A percentile compares a stretch with the other conserved stretches of the same genome.
phyloP scores from a whole-genome alignment of 169 alveolate genomes.

The Plasmodium gonderi region DNA sequence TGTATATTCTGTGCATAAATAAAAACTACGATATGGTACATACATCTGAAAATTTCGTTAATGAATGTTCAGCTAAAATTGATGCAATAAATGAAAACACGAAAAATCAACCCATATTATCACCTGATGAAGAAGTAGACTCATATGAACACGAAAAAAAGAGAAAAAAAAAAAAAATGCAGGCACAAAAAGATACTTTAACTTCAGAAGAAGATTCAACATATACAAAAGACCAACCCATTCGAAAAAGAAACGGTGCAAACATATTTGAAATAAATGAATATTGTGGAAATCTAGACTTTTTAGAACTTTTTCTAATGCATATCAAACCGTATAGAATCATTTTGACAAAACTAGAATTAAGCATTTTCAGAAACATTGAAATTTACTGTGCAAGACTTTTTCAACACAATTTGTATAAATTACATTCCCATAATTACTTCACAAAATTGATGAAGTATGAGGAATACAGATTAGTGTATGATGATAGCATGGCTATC shows the following conservation, averaged over 20 bases:
- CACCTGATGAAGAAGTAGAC: too few species aligned
- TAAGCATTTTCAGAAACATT: constrained; percentile 40
- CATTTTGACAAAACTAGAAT: constrained; percentile 38
- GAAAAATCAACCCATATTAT: not conserved
- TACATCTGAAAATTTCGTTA: constrained; percentile 15
- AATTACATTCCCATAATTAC: not conserved
- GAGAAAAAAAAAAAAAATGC: too few species aligned
- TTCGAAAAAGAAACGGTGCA: not conserved
- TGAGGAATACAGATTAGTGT: constrained; percentile 42
- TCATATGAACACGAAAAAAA: not conserved
- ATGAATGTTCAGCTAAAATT: constrained; percentile 27
- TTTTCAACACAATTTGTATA: constrained; percentile 20
- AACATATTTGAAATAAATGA: constrained; percentile 71
- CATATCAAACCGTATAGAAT: constrained; percentile 62
- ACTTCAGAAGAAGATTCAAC: too few species aligned
- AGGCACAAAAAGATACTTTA: too few species aligned
- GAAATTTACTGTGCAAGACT: constrained; percentile 70
- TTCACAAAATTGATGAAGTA: constrained; percentile 43
- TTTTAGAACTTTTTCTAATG: constrained; percentile 45
- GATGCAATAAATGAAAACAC: constrained; percentile 21
- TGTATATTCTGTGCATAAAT: constrained; percentile 66
- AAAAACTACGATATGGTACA: constrained; percentile 38
- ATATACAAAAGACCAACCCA: not conserved
- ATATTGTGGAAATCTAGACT: constrained; percentile 67
- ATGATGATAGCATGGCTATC: constrained; percentile 9